These are phyloP conservation scores for Falciphora oryzae DNA, from an alignment of 2,329 filamentous ascomycete genomes.

Conservation along the genomic window DNA sequence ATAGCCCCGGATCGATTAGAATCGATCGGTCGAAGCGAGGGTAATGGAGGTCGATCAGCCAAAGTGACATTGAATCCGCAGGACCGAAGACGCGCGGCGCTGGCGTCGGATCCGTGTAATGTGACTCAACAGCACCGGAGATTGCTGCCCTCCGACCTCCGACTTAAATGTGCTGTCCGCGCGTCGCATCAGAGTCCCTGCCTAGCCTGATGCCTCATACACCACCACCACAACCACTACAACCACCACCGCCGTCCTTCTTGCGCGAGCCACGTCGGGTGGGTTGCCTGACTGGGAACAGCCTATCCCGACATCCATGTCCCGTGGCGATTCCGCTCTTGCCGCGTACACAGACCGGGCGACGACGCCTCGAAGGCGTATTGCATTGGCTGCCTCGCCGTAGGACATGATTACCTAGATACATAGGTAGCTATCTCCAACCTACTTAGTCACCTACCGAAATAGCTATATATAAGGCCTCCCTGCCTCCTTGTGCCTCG, in stretches of 20 bases:
- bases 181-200: background rate
- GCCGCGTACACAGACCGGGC: background rate
- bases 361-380: background rate
- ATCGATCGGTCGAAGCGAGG: background rate
- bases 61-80: background rate
- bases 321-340: background rate
- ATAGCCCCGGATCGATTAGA: background rate
- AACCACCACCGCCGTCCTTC: too few relatives aligned
- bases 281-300: background rate
- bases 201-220: background rate
- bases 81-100: background rate
- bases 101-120: background rate
- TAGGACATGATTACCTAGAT: background rate
- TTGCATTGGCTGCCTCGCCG: background rate
- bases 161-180: background rate
- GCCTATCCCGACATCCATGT: background rate
- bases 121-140: background rate
- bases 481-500: background rate
- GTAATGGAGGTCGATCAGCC: too few relatives aligned
- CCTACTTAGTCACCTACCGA: background rate
- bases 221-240: background rate
- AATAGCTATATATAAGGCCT: background rate
- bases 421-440: background rate
- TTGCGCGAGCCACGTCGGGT: too few relatives aligned
- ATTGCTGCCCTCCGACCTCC: background rate